These are phyloP conservation scores for Teunomyces aglyptinius DNA, from an alignment of 805 yeast genomes.

Conservation along the genomic window DNA sequence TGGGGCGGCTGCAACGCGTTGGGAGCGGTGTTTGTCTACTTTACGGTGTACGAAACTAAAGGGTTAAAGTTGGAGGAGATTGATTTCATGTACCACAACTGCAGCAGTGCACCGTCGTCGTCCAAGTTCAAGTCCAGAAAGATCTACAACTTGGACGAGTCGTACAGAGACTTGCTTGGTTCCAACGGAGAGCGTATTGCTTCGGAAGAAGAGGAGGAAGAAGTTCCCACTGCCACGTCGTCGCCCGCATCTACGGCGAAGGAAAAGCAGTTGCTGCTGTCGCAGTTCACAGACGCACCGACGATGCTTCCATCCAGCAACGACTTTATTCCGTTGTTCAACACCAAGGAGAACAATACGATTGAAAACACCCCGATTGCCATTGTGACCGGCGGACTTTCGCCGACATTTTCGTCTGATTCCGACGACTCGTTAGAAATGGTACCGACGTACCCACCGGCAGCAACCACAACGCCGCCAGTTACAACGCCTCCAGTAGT, in stretches of 20 bases:
- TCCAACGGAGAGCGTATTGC: neutral
- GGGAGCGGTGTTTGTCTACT: conserved; percentile 61
- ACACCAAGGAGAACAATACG: conserved; percentile 1
- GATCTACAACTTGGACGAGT: conserved; percentile 20
- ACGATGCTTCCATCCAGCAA: conserved; percentile 1
- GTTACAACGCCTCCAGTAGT: neutral
- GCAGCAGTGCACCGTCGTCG: conserved; percentile 55
- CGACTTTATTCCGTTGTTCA: conserved; percentile 4
- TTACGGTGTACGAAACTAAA: conserved; percentile 74
- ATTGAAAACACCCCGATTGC: conserved; percentile 1
- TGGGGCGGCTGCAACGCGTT: conserved; percentile 72
- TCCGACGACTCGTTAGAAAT: neutral
- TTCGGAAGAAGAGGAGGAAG: conserved; percentile 6
- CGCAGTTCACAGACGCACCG: conserved; percentile 4
- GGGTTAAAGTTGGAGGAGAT: conserved; percentile 80
- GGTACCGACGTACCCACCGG: neutral
- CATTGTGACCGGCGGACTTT: neutral
- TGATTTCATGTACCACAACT: conserved; percentile 66
- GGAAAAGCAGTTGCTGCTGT: conserved; percentile 9
- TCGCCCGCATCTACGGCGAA: conserved; percentile 14
- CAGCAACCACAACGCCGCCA: neutral
- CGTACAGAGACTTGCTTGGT: conserved; percentile 2
- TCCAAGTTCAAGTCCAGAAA: conserved; percentile 41
- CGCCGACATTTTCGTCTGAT: conserved; percentile 1
- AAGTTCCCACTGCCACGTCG: conserved; percentile 7